Percentiles rank a stretch among this genome's conserved stretches.
Conservation (phyloP, 305 asterid species). For the Rubia occidens region DNA sequence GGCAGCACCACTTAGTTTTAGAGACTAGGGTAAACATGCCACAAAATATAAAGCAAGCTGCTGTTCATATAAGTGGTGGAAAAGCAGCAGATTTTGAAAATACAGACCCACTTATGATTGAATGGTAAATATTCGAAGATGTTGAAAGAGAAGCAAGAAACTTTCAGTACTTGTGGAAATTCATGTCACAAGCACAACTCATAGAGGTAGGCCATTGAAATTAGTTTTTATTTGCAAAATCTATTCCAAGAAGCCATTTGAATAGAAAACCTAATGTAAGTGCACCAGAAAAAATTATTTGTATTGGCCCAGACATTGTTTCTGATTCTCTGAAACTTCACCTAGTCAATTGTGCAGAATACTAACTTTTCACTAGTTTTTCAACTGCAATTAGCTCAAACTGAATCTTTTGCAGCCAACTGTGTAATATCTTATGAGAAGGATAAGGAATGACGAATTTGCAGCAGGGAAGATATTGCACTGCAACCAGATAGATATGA, state of each 20-base stretch:
- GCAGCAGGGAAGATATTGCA: background rate
- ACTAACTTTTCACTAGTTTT: background rate
- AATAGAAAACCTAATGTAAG: background rate
- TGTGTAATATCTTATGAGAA: background rate
- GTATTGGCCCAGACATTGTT: background rate
- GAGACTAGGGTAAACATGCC: background rate
- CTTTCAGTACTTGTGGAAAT: background rate
- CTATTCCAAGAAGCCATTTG: conserved; percentile 1
- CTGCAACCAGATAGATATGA: background rate
- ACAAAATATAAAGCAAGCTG: no score
- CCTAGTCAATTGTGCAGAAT: background rate
- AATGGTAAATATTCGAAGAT: no score
- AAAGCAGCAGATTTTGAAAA: no score
- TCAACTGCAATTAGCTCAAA: background rate
- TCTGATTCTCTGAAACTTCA: background rate
- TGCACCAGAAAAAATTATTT: background rate
- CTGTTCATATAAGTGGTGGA: no score
- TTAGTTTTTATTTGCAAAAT: background rate
- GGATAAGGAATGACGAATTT: background rate
- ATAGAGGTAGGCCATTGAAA: background rate
- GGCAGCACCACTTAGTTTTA: background rate
- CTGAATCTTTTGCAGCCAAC: background rate
- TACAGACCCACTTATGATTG: no score
- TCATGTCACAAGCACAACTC: background rate
- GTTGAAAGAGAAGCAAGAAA: no score